Evolutionary conservation across 2,329 filamentous ascomycete genomes (phyloP).

Genomic region (Acrodontium crateriforme): DNA sequence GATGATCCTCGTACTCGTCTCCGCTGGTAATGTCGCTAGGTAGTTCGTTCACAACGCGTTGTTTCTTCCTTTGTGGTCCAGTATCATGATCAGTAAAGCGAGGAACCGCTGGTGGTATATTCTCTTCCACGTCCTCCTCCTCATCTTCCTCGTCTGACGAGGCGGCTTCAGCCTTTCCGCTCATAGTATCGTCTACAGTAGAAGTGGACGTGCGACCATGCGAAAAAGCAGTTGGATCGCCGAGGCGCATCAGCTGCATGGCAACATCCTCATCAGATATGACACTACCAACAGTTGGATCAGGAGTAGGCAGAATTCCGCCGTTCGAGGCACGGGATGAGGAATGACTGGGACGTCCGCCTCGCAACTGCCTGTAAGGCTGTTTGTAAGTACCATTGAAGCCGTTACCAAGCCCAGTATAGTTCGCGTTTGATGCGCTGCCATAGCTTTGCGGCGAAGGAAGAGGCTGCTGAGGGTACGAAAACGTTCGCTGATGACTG

Average conservation of each 20-base stretch:
- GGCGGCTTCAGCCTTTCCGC: constrained; percentile 70
- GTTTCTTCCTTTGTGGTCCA: constrained; percentile 23
- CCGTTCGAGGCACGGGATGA: constrained; percentile 29
- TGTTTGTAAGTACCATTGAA: constrained; percentile 6
- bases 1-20: constrained; percentile 42
- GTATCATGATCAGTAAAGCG: constrained; percentile 13
- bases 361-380: constrained; percentile 42
- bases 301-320: constrained; percentile 75
- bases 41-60: constrained; percentile 30
- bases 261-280: constrained; percentile 98
- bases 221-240: constrained; percentile 85
- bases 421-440: constrained; percentile 13
- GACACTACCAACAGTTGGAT: constrained; percentile 92
- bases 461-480: constrained; percentile 59
- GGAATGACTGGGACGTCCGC: constrained; percentile 35
- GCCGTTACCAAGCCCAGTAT: constrained; percentile 10
- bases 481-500: constrained; percentile 65
- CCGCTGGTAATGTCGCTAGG: constrained; percentile 49
- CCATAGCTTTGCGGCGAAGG: constrained; percentile 72
- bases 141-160: constrained; percentile 53
- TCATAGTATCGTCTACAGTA: constrained; percentile 85
- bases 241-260: constrained; percentile 88
- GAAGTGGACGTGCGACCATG: constrained; percentile 88
- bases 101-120: constrained; percentile 30
- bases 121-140: constrained; percentile 68